A percentile compares a stretch with the other conserved stretches of the same genome.
Evolutionary conservation across 345 rosid genomes (phyloP).

Genomic region (Mallotus nudiflorus): DNA sequence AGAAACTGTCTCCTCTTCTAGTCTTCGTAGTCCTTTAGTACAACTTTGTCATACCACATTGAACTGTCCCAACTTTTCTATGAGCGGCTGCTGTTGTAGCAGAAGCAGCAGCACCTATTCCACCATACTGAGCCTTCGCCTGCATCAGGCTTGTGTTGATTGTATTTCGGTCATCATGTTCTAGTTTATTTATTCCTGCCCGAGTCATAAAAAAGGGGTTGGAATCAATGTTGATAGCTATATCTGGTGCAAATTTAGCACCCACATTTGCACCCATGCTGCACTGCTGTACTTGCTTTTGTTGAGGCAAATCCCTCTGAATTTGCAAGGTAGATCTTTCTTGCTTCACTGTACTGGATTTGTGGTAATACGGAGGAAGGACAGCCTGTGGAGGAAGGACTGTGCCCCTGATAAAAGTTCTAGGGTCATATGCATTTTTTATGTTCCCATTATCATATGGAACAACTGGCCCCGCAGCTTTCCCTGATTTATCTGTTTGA

Average conservation of each 20-base stretch:
- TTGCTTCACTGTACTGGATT: constrained; percentile 52
- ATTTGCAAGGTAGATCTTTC: constrained; percentile 47
- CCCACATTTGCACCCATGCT: constrained; percentile 52
- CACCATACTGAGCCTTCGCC: constrained; percentile 54
- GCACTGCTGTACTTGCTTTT: constrained; percentile 58
- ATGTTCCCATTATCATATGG: constrained; percentile 56
- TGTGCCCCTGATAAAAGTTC: constrained; percentile 55
- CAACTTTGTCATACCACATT: constrained; percentile 71
- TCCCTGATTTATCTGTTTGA: constrained; percentile 65
- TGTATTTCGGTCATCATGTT: constrained; percentile 53
- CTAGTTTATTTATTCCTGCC: constrained; percentile 56
- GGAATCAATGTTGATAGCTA: constrained; percentile 72
- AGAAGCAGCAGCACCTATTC: constrained; percentile 50
- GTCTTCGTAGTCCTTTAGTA: constrained; percentile 46
- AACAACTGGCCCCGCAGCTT: constrained; percentile 57
- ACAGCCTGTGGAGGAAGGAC: constrained; percentile 47
- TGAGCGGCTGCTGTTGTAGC: constrained; percentile 47
- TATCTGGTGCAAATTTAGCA: constrained; percentile 59
- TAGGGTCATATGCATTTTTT: constrained; percentile 66
- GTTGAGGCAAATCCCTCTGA: constrained; percentile 46
- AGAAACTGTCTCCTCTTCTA: too few relatives aligned
- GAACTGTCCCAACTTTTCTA: constrained; percentile 77
- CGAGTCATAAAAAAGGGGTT: constrained; percentile 77
- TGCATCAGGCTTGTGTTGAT: constrained; percentile 66
- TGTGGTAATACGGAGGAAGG: constrained; percentile 44